Evolutionary conservation across 495 filamentous ascomycete species (phyloP).

Genomic region (Podospora australis): DNA sequence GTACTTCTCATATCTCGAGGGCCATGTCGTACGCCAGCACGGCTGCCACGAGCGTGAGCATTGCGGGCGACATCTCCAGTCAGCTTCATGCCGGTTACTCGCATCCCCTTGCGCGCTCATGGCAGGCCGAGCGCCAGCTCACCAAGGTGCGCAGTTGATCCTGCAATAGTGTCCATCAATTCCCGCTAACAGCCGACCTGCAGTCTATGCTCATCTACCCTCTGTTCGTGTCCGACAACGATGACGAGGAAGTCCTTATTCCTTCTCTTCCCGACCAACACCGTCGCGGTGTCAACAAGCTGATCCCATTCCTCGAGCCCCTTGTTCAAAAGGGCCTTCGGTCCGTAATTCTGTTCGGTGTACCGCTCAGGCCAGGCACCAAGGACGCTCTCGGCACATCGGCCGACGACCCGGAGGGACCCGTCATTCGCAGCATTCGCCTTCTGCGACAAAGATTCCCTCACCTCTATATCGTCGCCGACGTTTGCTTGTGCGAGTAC

Average conservation of each 20-base stretch:
- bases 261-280: constrained; percentile 83
- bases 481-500: constrained; percentile 98
- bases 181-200: constrained; percentile 8
- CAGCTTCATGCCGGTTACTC: constrained; percentile 93
- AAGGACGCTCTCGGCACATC: constrained; percentile 93
- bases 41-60: constrained; percentile 87
- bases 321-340: constrained; percentile 81
- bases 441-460: constrained; percentile 79
- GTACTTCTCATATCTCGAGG: constrained; percentile 60
- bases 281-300: constrained; percentile 78
- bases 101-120: constrained; percentile 82
- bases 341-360: constrained; percentile 93
- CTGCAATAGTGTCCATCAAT: background rate
- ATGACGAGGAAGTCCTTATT: constrained; percentile 86
- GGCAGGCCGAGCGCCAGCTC: constrained; percentile 95
- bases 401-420: constrained; percentile 87
- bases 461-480: constrained; percentile 77
- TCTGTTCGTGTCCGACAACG: constrained; percentile 89
- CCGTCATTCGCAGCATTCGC: constrained; percentile 79
- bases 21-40: constrained; percentile 79
- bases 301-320: constrained; percentile 77
- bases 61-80: constrained; percentile 85
- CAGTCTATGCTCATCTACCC: constrained; percentile 98
- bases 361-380: constrained; percentile 66
- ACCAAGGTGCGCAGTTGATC: constrained; percentile 64